A percentile compares a stretch with the other conserved stretches of the same genome.
Evolutionary conservation across 306 rosid genomes (phyloP).

Genomic region (Rubus idaeus): DNA sequence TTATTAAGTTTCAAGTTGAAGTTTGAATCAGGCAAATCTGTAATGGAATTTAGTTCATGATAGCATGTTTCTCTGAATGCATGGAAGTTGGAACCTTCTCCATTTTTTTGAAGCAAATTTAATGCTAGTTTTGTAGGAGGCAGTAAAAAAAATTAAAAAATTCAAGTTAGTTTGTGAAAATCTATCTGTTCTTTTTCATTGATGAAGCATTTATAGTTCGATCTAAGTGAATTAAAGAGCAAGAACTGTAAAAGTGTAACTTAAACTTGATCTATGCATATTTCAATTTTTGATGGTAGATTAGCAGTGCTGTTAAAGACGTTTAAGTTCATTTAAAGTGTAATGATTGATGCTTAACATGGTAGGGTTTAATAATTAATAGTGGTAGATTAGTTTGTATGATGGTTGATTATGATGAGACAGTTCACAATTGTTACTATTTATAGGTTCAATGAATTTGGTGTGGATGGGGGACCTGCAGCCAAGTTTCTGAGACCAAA

Average conservation of each 20-base stretch:
- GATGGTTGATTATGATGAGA: slow-evolving; percentile 4
- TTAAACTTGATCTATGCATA: not conserved
- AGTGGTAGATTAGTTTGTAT: not conserved
- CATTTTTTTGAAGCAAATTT: not conserved
- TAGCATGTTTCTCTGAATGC: not conserved
- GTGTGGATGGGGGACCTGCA: slow-evolving; percentile 59
- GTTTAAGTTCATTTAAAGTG: not conserved
- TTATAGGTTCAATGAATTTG: slow-evolving; percentile 56
- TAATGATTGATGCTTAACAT: not conserved
- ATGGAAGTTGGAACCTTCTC: not conserved
- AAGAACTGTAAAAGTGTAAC: not conserved
- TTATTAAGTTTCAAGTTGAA: not conserved
- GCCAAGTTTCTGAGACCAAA: slow-evolving; percentile 52
- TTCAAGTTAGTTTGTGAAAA: too few relatives aligned
- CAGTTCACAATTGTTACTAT: slow-evolving; percentile 1
- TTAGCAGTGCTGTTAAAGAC: not conserved
- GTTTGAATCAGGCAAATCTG: not conserved
- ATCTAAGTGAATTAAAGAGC: not conserved
- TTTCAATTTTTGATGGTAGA: too few relatives aligned
- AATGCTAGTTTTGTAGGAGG: too few relatives aligned
- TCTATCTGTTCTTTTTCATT: not conserved
- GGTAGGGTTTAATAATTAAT: not conserved
- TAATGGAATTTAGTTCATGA: not conserved
- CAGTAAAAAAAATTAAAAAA: too few relatives aligned
- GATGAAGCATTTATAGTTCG: not conserved